These are phyloP conservation scores for Sporothrix globosa DNA, from an alignment of 2,329 filamentous ascomycete genomes.

Conservation along the genomic window DNA sequence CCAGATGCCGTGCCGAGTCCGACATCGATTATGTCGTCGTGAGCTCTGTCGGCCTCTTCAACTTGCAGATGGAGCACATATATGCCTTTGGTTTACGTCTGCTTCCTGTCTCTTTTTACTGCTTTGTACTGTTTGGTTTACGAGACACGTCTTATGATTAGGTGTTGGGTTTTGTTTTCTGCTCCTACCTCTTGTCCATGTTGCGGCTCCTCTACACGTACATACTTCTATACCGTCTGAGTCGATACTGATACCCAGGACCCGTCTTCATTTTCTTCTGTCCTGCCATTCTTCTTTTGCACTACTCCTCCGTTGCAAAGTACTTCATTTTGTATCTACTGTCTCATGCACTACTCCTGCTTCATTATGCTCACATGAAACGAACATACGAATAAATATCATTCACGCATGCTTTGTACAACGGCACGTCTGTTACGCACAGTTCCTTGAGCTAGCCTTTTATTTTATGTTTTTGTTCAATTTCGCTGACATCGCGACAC, in stretches of 20 bases:
- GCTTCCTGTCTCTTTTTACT: not conserved
- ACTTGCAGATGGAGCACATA: not conserved
- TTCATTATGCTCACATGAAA: too few species aligned
- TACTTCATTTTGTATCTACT: not conserved
- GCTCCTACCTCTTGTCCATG: not conserved
- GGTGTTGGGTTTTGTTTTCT: not conserved
- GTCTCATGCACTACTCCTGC: not conserved
- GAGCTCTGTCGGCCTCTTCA: conserved; percentile 44
- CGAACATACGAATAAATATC: not conserved
- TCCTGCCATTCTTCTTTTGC: not conserved
- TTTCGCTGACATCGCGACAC: conserved; percentile 1
- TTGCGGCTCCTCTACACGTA: not conserved
- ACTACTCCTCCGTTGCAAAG: not conserved
- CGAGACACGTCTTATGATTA: conserved; percentile 1
- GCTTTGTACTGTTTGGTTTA: not conserved
- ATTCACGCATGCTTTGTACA: not conserved
- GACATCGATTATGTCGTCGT: conserved; percentile 41
- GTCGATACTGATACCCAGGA: conserved; percentile 24
- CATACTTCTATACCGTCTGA: not conserved
- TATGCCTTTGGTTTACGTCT: conserved; percentile 7
- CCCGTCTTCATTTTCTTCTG: conserved; percentile 1
- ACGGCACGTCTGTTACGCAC: not conserved
- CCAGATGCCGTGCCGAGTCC: conserved; percentile 33
- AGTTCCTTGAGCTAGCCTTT: not conserved
- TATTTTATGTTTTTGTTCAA: not conserved